A percentile compares a stretch with the other conserved stretches of the same genome.
phyloP scores from a whole-genome alignment of 495 filamentous ascomycete species.

The Penicillium lividum region DNA sequence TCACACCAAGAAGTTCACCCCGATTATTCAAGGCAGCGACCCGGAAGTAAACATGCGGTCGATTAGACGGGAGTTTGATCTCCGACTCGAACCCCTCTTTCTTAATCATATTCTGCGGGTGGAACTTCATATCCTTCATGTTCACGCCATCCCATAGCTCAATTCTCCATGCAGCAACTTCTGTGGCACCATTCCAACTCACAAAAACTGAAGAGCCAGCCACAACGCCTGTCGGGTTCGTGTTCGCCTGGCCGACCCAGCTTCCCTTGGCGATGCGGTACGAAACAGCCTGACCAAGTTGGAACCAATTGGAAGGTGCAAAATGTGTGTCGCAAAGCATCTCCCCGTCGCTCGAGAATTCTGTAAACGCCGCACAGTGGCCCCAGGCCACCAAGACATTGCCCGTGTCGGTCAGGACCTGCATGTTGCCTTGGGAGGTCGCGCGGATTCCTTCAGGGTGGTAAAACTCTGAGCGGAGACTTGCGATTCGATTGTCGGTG shows the following conservation, averaged over 20 bases:
- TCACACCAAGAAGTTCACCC: slow-evolving; percentile 17
- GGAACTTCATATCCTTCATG: slow-evolving; percentile 22
- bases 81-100: slow-evolving; percentile 26
- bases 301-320: slow-evolving; percentile 39
- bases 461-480: slow-evolving; percentile 25
- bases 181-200: slow-evolving; percentile 51
- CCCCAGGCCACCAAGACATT: slow-evolving; percentile 62
- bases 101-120: slow-evolving; percentile 6
- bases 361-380: slow-evolving; percentile 54
- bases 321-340: slow-evolving; percentile 49
- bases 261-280: slow-evolving; percentile 37
- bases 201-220: slow-evolving; percentile 33
- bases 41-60: slow-evolving; percentile 18
- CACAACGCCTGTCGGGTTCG: slow-evolving; percentile 28
- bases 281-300: slow-evolving; percentile 38
- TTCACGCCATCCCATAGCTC: slow-evolving; percentile 32
- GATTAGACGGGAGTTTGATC: slow-evolving; percentile 10
- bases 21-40: slow-evolving; percentile 17
- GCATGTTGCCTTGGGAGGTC: slow-evolving; percentile 59
- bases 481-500: slow-evolving; percentile 18
- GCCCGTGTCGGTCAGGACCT: slow-evolving; percentile 48
- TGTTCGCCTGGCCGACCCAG: slow-evolving; percentile 40
- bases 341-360: slow-evolving; percentile 53
- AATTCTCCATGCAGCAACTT: slow-evolving; percentile 39
- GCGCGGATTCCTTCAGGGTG: slow-evolving; percentile 40